Evolutionary conservation across 2,329 filamentous ascomycete species (phyloP), one percentile per base, ranked within the genome.

Genomic region (Thielaviopsis ethacetica): DNA sequence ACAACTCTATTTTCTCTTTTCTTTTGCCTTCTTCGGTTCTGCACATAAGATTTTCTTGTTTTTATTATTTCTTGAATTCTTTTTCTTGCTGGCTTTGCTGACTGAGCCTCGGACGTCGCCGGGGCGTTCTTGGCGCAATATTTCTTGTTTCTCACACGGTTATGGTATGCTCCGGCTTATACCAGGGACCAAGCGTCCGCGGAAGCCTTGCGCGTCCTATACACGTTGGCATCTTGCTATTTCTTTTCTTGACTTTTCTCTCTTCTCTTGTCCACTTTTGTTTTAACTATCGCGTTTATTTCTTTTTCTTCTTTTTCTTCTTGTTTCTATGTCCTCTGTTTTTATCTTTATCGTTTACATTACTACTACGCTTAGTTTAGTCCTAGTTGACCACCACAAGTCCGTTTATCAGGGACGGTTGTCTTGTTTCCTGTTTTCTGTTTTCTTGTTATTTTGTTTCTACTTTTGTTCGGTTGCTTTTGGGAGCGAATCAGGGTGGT

Each of bases 151-250:
- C n/a, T 44, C 2, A 44, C 17, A 15, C 38, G 4, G 15, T 2
- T 15, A 17, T n/a, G 17, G 13, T 6, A 44, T 44, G 38, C 38
- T n/a, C 17, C 17, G 38, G 15, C 38, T 44, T 44, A 7, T n/a
- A 34, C 30, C 7, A 9, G 30, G 2, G 7, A 44, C 13, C 38
- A 5, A 44, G 3, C 13, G 3, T 44, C 3, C 38, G 4, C 10
- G 17, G 15, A 44, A 44, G 38, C 13, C 3, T 44, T 44, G 38
- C 38, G 7, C 54, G 24, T 26, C 3, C 6, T 26, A 3, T 6
- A 6, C 24, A 6, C 6, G 24, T 26, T 26, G 41, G 63, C 62
- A 59, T 67, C 66, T 67, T 69, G 62, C 58, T 63, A 64, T 63
- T 65, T 62, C 68, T 64, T 65, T 34, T 19, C 62, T 61, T 60